Conservation (phyloP, 352 stramenopile species). For the Pilasporangium apinafurcum region DNA sequence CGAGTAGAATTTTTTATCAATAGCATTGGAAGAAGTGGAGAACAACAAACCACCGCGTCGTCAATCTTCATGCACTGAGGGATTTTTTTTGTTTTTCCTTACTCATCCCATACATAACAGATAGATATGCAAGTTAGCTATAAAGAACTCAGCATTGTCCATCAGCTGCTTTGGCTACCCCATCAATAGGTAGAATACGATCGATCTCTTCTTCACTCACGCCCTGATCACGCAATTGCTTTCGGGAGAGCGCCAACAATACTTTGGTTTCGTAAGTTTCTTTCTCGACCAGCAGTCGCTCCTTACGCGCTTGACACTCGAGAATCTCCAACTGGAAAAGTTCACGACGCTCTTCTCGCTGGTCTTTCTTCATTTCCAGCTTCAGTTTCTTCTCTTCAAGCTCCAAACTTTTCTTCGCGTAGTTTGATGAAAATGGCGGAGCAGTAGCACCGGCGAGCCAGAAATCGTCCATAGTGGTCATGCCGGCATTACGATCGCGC, state of each 20-base stretch:
- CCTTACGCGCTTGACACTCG: slow-evolving; percentile 27
- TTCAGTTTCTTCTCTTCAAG: slow-evolving; percentile 52
- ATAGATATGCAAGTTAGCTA: too few relatives aligned
- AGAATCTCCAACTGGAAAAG: slow-evolving; percentile 37
- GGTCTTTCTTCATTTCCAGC: slow-evolving; percentile 36
- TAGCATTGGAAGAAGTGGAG: too few relatives aligned
- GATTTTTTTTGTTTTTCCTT: too few relatives aligned
- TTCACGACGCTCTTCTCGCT: slow-evolving; percentile 35
- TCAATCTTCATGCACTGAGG: too few relatives aligned
- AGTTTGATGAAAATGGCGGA: slow-evolving; percentile 1
- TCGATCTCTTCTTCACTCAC: slow-evolving; percentile 47
- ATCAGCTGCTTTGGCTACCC: neutral
- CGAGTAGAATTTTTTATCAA: too few relatives aligned
- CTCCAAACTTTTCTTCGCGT: slow-evolving; percentile 32
- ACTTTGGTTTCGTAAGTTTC: slow-evolving; percentile 34
- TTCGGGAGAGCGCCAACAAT: slow-evolving; percentile 39
- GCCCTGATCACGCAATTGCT: slow-evolving; percentile 43
- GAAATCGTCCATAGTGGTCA: slow-evolving; percentile 14
- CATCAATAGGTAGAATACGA: slow-evolving; percentile 30
- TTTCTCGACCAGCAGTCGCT: slow-evolving; percentile 31
- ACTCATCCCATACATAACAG: too few relatives aligned
- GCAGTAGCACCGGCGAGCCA: slow-evolving; percentile 7
- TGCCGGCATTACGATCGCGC: neutral
- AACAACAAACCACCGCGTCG: too few relatives aligned
- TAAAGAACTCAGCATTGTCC: neutral